Percentiles rank a stretch among this genome's conserved stretches.
Conservation (phyloP, 2,329 filamentous ascomycete genomes). For the Aspergillus sp. region DNA sequence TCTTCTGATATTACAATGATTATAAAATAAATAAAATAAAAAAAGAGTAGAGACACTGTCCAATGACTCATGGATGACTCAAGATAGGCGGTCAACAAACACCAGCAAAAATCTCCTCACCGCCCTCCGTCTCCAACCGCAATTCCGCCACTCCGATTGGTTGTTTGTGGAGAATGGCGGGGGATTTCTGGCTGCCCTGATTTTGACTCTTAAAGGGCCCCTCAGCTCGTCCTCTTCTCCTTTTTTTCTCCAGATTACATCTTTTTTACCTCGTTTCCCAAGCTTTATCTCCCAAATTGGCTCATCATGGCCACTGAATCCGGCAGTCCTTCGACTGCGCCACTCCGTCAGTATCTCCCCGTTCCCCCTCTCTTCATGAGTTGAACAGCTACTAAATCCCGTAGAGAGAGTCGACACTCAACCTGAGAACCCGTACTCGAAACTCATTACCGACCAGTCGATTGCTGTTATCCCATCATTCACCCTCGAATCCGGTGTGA, state of each 20-base stretch:
- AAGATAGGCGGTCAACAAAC: not conserved
- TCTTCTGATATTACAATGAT: no score
- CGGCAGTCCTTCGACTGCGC: conserved; percentile 11
- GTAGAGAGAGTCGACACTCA: conserved; percentile 57
- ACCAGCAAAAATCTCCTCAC: not conserved
- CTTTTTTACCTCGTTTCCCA: not conserved
- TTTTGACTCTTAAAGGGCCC: not conserved
- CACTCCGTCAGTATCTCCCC: conserved; percentile 35
- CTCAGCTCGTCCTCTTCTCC: no score
- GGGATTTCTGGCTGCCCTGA: not conserved
- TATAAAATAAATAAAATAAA: no score
- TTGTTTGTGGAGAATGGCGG: not conserved
- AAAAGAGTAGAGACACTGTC: no score
- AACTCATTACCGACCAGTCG: conserved; percentile 81
- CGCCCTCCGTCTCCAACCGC: not conserved
- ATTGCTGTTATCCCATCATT: conserved; percentile 85
- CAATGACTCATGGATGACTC: not conserved
- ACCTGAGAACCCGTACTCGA: conserved; percentile 85
- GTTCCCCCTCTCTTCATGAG: not conserved
- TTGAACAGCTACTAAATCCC: conserved; percentile 49
- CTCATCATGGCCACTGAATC: conserved; percentile 21
- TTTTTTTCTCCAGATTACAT: no score
- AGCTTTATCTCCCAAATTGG: not conserved
- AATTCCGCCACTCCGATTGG: not conserved
- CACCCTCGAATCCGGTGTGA: conserved; percentile 86